Base-by-base conservation (phyloP, 345 rosid species). In the Brassica incana region DNA sequence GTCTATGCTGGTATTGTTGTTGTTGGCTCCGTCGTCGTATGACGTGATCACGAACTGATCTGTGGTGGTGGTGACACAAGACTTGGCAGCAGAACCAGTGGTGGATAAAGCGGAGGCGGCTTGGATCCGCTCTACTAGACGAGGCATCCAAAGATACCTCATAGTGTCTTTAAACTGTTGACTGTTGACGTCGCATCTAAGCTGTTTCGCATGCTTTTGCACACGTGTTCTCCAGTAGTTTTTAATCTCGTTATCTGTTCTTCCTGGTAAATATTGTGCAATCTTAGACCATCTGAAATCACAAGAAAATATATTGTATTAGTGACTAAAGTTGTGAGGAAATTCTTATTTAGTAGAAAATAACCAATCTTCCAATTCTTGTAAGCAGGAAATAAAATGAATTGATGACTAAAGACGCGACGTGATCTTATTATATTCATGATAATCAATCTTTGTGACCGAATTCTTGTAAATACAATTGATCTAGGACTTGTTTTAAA, bases 161-260 rank as follows among this genome's bases (percentile, higher is more conserved):
- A 94, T 83, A 65, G 91, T 83, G 71, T 92, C 97, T 80, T 92
- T 91, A 80, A 94, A 94, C 69, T 85, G 87, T 83, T 85, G 81
- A 86, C 98, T 94, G 80, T 92, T 92, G 45, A 91, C 93, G 78
- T 94, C 98, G 56, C 95, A 86, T 68, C 88, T 88, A 7, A 94
- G 92, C 61, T 92, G 95, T 60, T 87, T 90, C 4, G 98, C 98
- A 61, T 92, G 97, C 81, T 91, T 94, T 60, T 92, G 97, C 6
- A 94, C 98, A 18, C 98, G 81, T 4, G 98, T 94, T 73, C 97
- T 86, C 98, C 98, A 94, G 27, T 94, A 94, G 84, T 94, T 94
- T 85, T 94, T 94, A 3, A 94, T 92, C 83, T 94, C 98, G 72
- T 94, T 94, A 40, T 94, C 98, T 0, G 98, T 94, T 71, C 98